Percentiles rank a stretch among this genome's conserved stretches.
These are phyloP conservation scores for Alternaria rosae DNA, from an alignment of 2,329 filamentous ascomycete genomes.

Conservation along the genomic window DNA sequence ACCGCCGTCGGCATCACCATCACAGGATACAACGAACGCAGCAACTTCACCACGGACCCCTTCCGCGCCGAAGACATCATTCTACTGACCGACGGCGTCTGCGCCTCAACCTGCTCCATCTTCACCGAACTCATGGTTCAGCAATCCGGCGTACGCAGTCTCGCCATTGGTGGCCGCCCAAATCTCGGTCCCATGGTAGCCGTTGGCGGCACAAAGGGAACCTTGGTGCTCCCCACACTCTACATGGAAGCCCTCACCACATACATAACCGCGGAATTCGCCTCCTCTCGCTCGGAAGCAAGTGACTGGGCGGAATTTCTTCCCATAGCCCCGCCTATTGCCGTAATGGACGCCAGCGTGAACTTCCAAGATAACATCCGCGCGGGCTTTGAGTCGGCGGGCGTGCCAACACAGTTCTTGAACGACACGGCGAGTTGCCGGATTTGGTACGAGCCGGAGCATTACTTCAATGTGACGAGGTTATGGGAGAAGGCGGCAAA, in stretches of 20 bases:
- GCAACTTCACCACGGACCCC: constrained; percentile 40
- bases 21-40: constrained; percentile 38
- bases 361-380: constrained; percentile 53
- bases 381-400: constrained; percentile 37
- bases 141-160: constrained; percentile 52
- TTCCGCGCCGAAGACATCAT: constrained; percentile 51
- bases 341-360: constrained; percentile 31
- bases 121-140: constrained; percentile 58
- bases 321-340: constrained; percentile 36
- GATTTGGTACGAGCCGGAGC: constrained; percentile 65
- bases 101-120: constrained; percentile 56
- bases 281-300: constrained; percentile 14
- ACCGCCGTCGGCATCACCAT: constrained; percentile 38
- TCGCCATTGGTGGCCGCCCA: constrained; percentile 55
- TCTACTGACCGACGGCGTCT: constrained; percentile 55
- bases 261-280: constrained; percentile 32
- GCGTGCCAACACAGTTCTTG: constrained; percentile 65
- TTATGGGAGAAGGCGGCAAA: constrained; percentile 58
- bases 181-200: constrained; percentile 51
- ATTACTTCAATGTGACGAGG: constrained; percentile 59
- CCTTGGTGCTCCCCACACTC: constrained; percentile 39
- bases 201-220: constrained; percentile 57
- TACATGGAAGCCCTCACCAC: constrained; percentile 32
- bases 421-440: constrained; percentile 69
- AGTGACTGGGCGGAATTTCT: constrained; percentile 32